Conservation (phyloP, 352 stramenopile species). For the Pythium rishiriense region DNA sequence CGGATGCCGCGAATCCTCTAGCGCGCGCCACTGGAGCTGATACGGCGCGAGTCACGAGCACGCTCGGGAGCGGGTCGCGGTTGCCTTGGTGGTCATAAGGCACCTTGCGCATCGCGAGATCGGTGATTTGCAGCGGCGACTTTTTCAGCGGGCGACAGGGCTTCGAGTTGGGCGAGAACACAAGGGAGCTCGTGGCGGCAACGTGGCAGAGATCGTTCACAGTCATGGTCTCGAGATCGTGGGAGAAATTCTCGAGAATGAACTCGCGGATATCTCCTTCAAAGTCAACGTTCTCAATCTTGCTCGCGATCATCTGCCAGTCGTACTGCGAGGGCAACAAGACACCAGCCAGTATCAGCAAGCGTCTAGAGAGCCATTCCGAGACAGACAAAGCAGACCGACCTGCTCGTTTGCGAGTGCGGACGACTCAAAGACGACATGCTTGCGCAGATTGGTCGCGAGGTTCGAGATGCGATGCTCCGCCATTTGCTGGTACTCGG, state of each 20-base stretch:
- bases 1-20: background rate
- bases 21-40: background rate
- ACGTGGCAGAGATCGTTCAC: slow-evolving; percentile 65
- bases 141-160: slow-evolving; percentile 47
- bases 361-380: too few relatives aligned
- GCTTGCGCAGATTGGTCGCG: slow-evolving; percentile 73
- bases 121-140: slow-evolving; percentile 56
- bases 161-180: slow-evolving; percentile 48
- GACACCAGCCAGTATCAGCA: too few relatives aligned
- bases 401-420: slow-evolving; percentile 83
- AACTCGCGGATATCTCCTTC: slow-evolving; percentile 72
- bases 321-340: slow-evolving; percentile 54
- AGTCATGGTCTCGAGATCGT: slow-evolving; percentile 49
- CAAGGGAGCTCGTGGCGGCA: slow-evolving; percentile 32
- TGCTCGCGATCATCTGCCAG: slow-evolving; percentile 76
- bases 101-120: slow-evolving; percentile 63
- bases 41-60: slow-evolving; percentile 38
- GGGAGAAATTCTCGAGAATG: slow-evolving; percentile 44
- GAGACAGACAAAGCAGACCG: too few relatives aligned
- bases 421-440: slow-evolving; percentile 81
- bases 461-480: slow-evolving; percentile 75
- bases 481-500: slow-evolving; percentile 85
- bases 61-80: slow-evolving; percentile 39
- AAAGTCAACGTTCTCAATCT: slow-evolving; percentile 72
- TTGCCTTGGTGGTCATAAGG: slow-evolving; percentile 67